A percentile compares a stretch with the other conserved stretches of the same genome.
phyloP scores from a whole-genome alignment of 2,329 filamentous ascomycete species.

The Nemania bipapillata region DNA sequence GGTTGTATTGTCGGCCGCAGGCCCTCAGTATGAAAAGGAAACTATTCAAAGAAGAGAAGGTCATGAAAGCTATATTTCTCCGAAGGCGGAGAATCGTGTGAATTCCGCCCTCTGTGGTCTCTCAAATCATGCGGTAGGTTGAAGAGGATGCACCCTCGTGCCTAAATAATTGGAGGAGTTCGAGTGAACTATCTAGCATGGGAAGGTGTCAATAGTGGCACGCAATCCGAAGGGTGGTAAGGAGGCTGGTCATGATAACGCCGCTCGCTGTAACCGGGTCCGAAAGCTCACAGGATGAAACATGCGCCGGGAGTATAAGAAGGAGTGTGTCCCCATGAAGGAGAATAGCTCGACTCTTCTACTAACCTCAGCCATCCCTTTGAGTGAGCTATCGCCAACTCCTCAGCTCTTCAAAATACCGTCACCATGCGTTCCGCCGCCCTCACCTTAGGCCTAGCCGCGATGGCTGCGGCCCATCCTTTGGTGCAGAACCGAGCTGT shows the following conservation, averaged over 20 bases:
- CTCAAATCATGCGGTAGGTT: not conserved
- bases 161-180: conserved; percentile 8
- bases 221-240: not conserved
- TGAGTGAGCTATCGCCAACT: conserved; percentile 1
- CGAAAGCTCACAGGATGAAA: not conserved
- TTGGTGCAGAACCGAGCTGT: conserved; percentile 13
- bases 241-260: not conserved
- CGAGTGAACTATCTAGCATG: conserved; percentile 1
- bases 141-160: conserved; percentile 12
- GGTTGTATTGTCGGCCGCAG: not conserved
- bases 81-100: not conserved
- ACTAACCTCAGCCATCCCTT: conserved; percentile 4
- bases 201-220: conserved; percentile 27
- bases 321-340: not conserved
- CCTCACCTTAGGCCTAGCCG: conserved; percentile 26
- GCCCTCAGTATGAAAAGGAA: not conserved
- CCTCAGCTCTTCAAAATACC: not conserved
- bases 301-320: conserved; percentile 10
- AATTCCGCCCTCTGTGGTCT: not conserved
- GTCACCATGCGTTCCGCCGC: conserved; percentile 23
- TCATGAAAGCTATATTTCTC: not conserved
- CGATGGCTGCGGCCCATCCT: conserved; percentile 25
- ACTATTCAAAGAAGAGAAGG: conserved; percentile 36
- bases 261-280: not conserved
- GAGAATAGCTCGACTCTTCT: not conserved